phyloP scores from a whole-genome alignment of 2,329 filamentous ascomycete species.

The Fonsecaea pedrosoi region DNA sequence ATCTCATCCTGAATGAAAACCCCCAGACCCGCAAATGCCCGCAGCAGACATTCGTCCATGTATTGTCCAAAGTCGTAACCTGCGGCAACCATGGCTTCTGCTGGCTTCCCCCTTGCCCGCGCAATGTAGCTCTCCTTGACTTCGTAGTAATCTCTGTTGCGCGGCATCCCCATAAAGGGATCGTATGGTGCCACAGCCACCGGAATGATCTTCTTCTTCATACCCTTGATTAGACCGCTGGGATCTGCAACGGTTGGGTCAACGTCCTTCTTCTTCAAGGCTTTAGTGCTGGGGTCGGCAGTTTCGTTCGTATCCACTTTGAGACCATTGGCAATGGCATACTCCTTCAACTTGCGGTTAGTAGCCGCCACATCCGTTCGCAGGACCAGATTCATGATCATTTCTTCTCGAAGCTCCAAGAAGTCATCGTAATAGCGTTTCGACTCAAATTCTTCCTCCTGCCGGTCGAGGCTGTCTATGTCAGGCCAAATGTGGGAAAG shows the following conservation, averaged over 20 bases:
- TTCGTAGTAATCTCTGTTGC: slow-evolving; percentile 72
- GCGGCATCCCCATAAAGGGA: slow-evolving; percentile 78
- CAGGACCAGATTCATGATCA: slow-evolving; percentile 86
- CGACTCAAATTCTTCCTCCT: slow-evolving; percentile 88
- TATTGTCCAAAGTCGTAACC: slow-evolving; percentile 87
- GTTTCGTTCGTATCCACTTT: slow-evolving; percentile 71
- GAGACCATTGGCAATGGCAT: slow-evolving; percentile 73
- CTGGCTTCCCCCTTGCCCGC: slow-evolving; percentile 68
- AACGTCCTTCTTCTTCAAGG: slow-evolving; percentile 40
- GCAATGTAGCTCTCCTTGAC: slow-evolving; percentile 75
- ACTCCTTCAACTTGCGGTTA: slow-evolving; percentile 66
- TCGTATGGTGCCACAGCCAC: slow-evolving; percentile 80
- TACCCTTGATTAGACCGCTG: slow-evolving; percentile 73
- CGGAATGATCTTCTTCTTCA: slow-evolving; percentile 69
- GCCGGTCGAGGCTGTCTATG: slow-evolving; percentile 77
- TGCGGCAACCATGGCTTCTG: slow-evolving; percentile 71
- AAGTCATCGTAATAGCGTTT: slow-evolving; percentile 90
- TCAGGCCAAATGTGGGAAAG: slow-evolving; percentile 39
- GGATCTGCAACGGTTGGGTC: slow-evolving; percentile 38
- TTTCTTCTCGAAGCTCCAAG: slow-evolving; percentile 86
- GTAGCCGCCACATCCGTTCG: slow-evolving; percentile 71
- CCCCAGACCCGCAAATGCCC: slow-evolving; percentile 87
- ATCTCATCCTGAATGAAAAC: slow-evolving; percentile 83
- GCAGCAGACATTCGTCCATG: slow-evolving; percentile 78
- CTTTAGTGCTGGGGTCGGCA: slow-evolving; percentile 69